These are phyloP conservation scores for Aspergillus tanneri DNA, from an alignment of 2,329 filamentous ascomycete species.

Conservation along the genomic window DNA sequence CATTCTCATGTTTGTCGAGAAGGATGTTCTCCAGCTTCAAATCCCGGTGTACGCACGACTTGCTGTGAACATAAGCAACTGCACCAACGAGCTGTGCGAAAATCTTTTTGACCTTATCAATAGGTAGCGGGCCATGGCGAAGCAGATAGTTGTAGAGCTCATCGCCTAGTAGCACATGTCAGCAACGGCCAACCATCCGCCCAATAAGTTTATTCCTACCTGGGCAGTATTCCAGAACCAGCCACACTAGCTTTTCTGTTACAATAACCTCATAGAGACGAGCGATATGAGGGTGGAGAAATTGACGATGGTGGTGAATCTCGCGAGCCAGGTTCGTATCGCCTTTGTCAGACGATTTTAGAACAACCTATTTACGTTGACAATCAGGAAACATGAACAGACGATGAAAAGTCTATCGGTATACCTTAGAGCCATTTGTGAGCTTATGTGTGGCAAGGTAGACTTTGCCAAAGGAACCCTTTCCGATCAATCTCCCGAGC, in stretches of 20 bases:
- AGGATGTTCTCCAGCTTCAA: conserved; percentile 96
- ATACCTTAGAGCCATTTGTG: conserved; percentile 94
- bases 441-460: conserved; percentile 96
- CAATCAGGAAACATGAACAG: not conserved
- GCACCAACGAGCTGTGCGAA: conserved; percentile 95
- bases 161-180: conserved; percentile 61
- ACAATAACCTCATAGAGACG: conserved; percentile 97
- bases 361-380: conserved; percentile 69
- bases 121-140: conserved; percentile 76
- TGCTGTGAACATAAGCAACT: conserved; percentile 90
- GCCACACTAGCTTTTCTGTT: conserved; percentile 90
- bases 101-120: conserved; percentile 87
- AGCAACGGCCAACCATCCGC: conserved; percentile 8
- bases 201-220: conserved; percentile 53
- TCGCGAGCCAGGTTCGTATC: conserved; percentile 94
- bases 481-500: conserved; percentile 87
- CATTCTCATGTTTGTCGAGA: conserved; percentile 93
- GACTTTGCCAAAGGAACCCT: conserved; percentile 97
- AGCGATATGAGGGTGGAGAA: conserved; percentile 95
- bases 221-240: conserved; percentile 93
- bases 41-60: conserved; percentile 94
- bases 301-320: conserved; percentile 97
- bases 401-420: not conserved
- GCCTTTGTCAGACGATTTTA: conserved; percentile 95
- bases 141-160: conserved; percentile 97